phyloP scores from a whole-genome alignment of 345 rosid genomes.

The Sonneratia caseolaris region DNA sequence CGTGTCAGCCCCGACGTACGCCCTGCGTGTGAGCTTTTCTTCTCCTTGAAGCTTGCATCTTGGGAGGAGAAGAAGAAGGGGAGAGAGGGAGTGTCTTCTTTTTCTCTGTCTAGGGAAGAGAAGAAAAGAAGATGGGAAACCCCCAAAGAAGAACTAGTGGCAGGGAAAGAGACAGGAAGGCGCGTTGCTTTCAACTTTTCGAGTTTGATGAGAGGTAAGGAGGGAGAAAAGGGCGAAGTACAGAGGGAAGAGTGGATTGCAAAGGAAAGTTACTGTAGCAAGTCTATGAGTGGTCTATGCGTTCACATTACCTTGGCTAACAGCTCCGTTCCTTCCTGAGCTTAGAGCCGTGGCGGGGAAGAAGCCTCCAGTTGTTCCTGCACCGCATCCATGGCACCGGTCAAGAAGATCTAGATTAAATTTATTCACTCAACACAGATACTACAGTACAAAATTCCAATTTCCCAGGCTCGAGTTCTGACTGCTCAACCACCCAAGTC shows the following conservation, averaged over 20 bases:
- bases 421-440: not conserved
- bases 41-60: slow-evolving; percentile 29
- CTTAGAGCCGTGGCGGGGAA: not conserved
- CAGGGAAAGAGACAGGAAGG: slow-evolving; percentile 34
- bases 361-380: not conserved
- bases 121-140: slow-evolving; percentile 3
- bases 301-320: not conserved
- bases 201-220: slow-evolving; percentile 6
- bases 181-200: slow-evolving; percentile 39
- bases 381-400: not conserved
- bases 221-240: slow-evolving; percentile 10
- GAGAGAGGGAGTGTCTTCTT: no score
- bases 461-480: not conserved
- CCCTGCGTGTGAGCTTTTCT: slow-evolving; percentile 7
- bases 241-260: not conserved
- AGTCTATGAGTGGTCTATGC: not conserved
- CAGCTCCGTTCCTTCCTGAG: no score
- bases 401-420: not conserved
- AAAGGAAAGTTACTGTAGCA: not conserved
- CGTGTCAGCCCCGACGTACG: slow-evolving; percentile 8
- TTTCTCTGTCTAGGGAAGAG: not conserved
- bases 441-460: slow-evolving; percentile 2
- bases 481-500: not conserved
- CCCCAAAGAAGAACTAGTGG: slow-evolving; percentile 34
- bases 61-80: slow-evolving; percentile 8